Evolutionary conservation across 495 filamentous ascomycete genomes (phyloP).

Genomic region (Annulohypoxylon bovei): DNA sequence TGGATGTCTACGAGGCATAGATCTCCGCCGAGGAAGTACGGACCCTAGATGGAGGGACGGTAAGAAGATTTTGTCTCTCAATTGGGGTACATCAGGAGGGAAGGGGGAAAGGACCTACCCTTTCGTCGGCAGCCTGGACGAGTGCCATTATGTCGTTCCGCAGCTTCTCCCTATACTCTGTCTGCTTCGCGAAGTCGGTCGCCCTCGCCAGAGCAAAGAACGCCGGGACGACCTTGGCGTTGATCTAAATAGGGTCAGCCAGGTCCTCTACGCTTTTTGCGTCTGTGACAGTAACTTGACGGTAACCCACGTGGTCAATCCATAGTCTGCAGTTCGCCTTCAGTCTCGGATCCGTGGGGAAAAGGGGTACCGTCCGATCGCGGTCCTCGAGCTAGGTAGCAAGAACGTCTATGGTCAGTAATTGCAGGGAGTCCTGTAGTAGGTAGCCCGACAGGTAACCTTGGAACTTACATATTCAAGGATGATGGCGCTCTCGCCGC

Average conservation of each 20-base stretch:
- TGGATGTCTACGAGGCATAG: constrained; percentile 87
- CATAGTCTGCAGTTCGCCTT: constrained; percentile 85
- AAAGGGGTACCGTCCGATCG: constrained; percentile 65
- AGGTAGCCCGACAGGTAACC: not conserved
- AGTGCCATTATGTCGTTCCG: constrained; percentile 75
- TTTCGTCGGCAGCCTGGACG: constrained; percentile 70
- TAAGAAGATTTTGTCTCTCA: not conserved
- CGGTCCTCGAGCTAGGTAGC: constrained; percentile 84
- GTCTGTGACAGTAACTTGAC: not conserved
- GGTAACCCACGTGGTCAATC: constrained; percentile 79
- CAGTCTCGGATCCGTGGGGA: constrained; percentile 73
- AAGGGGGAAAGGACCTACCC: constrained; percentile 23
- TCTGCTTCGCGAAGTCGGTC: constrained; percentile 71
- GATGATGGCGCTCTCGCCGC: constrained; percentile 85
- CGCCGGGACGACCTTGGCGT: constrained; percentile 79
- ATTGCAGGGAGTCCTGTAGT: not conserved
- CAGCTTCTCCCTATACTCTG: constrained; percentile 70
- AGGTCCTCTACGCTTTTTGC: constrained; percentile 13
- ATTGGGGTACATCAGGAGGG: not conserved
- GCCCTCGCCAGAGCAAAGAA: constrained; percentile 84
- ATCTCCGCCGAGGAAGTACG: constrained; percentile 80
- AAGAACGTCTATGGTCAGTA: not conserved
- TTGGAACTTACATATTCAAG: constrained; percentile 92
- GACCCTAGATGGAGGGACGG: constrained; percentile 61
- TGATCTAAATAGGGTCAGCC: constrained; percentile 66